These are phyloP conservation scores for Cutaneotrichosporon sp. DNA, from an alignment of 1,284 basidiomycete species.

Conservation along the genomic window DNA sequence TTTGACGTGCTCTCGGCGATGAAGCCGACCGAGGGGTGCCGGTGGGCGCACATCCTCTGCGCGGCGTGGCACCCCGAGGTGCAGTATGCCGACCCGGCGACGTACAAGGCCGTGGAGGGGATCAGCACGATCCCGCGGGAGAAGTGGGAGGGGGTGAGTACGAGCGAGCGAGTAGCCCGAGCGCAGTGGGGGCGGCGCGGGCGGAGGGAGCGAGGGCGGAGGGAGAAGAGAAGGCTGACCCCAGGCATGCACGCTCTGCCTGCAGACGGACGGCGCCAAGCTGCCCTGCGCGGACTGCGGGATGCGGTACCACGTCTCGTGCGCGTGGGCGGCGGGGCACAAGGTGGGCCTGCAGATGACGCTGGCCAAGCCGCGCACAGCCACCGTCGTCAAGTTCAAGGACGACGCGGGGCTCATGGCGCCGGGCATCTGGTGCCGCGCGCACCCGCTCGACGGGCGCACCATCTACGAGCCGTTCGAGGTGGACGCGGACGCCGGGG, in stretches of 20 bases:
- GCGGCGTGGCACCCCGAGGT: constrained; percentile 84
- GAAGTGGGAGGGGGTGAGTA: constrained; percentile 43
- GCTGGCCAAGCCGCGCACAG: constrained; percentile 71
- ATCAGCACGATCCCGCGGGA: constrained; percentile 66
- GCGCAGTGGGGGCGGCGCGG: too few relatives aligned
- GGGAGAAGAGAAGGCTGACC: too few relatives aligned
- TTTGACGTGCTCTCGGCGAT: constrained; percentile 73
- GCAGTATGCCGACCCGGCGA: constrained; percentile 69
- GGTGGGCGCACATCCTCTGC: constrained; percentile 90
- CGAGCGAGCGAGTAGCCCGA: neutral
- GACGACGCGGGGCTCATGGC: constrained; percentile 81
- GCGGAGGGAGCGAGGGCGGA: too few relatives aligned
- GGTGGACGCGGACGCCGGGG: constrained; percentile 65
- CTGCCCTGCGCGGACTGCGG: constrained; percentile 80
- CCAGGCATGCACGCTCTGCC: constrained; percentile 58
- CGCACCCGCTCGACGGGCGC: constrained; percentile 65
- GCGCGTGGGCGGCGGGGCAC: constrained; percentile 80
- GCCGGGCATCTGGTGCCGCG: constrained; percentile 76
- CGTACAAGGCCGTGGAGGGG: constrained; percentile 80
- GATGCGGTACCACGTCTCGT: constrained; percentile 80
- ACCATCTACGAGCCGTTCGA: constrained; percentile 80
- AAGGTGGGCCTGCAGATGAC: constrained; percentile 89
- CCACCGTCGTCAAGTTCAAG: constrained; percentile 72
- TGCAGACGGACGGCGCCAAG: constrained; percentile 73
- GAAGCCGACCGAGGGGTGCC: constrained; percentile 91